phyloP scores from a whole-genome alignment of 768 basidiomycete species.

The Psilocybe sp. region DNA sequence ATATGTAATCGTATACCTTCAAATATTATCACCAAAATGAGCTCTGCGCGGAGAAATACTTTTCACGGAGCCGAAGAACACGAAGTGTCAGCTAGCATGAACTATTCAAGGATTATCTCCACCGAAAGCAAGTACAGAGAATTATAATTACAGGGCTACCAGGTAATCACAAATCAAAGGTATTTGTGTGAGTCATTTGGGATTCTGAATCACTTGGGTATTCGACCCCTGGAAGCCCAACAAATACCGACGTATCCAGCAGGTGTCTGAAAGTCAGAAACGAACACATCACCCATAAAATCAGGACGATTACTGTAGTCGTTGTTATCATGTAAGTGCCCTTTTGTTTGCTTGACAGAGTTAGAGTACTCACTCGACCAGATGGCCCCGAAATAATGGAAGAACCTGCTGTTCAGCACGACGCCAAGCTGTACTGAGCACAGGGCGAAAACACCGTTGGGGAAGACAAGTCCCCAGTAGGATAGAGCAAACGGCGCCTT shows the following conservation, averaged over 20 bases:
- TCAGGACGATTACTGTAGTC: slow-evolving; percentile 9
- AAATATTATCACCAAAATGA: too few relatives aligned
- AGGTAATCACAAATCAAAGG: too few relatives aligned
- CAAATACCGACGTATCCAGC: slow-evolving; percentile 16
- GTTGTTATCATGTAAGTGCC: too few relatives aligned
- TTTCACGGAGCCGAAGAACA: too few relatives aligned
- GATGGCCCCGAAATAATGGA: slow-evolving; percentile 50
- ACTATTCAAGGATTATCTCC: too few relatives aligned
- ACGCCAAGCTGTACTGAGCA: slow-evolving; percentile 39
- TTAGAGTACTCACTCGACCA: slow-evolving; percentile 42
- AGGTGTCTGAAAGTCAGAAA: slow-evolving; percentile 8
- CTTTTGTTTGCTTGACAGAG: not conserved
- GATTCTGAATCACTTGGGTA: too few relatives aligned
- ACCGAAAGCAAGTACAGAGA: too few relatives aligned
- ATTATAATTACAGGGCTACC: too few relatives aligned
- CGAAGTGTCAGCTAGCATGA: too few relatives aligned
- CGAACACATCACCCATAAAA: slow-evolving; percentile 10
- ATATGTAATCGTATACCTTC: too few relatives aligned
- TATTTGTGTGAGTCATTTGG: too few relatives aligned
- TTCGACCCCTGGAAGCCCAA: not conserved
- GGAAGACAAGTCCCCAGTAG: slow-evolving; percentile 68
- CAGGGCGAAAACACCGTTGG: slow-evolving; percentile 40
- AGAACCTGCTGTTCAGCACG: slow-evolving; percentile 47
- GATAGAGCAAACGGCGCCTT: slow-evolving; percentile 49
- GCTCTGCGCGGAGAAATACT: too few relatives aligned